Conservation (phyloP, 768 basidiomycete genomes). For the button mushroom (Agaricus bisporus) region DNA sequence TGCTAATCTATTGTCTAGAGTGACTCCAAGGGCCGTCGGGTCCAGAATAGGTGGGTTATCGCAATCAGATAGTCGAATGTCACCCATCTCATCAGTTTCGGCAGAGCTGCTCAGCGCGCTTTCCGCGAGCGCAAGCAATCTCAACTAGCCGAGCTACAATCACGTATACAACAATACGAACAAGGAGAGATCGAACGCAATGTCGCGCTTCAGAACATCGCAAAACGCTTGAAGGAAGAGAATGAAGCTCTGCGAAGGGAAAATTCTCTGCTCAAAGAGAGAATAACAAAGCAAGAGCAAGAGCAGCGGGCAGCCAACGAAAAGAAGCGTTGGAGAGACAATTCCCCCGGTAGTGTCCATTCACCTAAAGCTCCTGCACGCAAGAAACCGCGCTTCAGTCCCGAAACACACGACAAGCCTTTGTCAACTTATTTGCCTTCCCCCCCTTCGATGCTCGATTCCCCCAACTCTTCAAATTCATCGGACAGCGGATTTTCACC, state of each 20-base stretch:
- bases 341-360: conserved; percentile 27
- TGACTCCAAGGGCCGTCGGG: conserved; percentile 59
- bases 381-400: conserved; percentile 25
- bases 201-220: conserved; percentile 75
- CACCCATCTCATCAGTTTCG: conserved; percentile 3
- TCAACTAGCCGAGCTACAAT: conserved; percentile 82
- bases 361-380: conserved; percentile 17
- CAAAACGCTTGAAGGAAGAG: conserved; percentile 82
- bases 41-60: conserved; percentile 62
- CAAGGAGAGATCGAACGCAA: conserved; percentile 89
- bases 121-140: conserved; percentile 88
- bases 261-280: conserved; percentile 55
- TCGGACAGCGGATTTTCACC: conserved; percentile 12
- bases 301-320: conserved; percentile 28
- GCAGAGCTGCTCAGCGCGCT: conserved; percentile 81
- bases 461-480: conserved; percentile 22
- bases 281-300: conserved; percentile 34
- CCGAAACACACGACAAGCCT: conserved; percentile 23
- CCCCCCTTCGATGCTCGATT: conserved; percentile 48
- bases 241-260: conserved; percentile 70
- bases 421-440: conserved; percentile 34
- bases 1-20: conserved; percentile 19
- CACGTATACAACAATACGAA: conserved; percentile 78
- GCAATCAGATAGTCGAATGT: not conserved
- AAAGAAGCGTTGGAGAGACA: conserved; percentile 56